These are phyloP conservation scores for Rhizopus stolonifer DNA, from an alignment of 371 early-diverging fungal species.

Conservation along the genomic window DNA sequence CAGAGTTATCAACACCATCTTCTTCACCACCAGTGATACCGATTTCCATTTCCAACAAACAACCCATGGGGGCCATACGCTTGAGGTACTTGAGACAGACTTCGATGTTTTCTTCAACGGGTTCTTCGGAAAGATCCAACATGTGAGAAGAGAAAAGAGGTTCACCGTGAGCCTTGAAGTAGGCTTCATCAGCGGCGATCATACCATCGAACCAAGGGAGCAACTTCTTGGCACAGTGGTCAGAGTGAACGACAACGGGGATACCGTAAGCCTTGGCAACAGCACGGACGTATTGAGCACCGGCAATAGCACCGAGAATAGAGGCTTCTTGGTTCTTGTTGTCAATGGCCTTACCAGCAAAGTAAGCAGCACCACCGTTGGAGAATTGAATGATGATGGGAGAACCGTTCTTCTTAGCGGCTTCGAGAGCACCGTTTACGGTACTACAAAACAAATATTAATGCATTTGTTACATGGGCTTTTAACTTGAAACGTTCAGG, in stretches of 20 bases:
- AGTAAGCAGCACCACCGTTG: constrained; percentile 86
- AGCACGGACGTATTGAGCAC: constrained; percentile 76
- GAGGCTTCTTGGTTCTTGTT: constrained; percentile 87
- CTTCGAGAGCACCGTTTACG: constrained; percentile 88
- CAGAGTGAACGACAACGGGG: constrained; percentile 87
- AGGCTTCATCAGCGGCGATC: constrained; percentile 88
- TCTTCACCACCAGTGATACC: constrained; percentile 96
- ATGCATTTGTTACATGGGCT: background rate
- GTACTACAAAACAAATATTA: constrained; percentile 50
- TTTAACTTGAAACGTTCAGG: background rate
- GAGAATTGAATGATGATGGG: constrained; percentile 93
- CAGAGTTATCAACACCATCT: constrained; percentile 92
- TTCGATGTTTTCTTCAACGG: constrained; percentile 88
- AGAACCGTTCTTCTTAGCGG: constrained; percentile 84
- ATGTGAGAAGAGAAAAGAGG: constrained; percentile 94
- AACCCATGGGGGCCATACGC: constrained; percentile 84
- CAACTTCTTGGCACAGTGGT: constrained; percentile 94
- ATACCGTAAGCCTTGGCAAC: constrained; percentile 89
- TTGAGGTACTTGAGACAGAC: constrained; percentile 83
- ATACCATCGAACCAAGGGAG: constrained; percentile 93
- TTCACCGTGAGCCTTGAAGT: constrained; percentile 88
- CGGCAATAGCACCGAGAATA: constrained; percentile 85
- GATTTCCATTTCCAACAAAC: constrained; percentile 91
- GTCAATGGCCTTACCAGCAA: constrained; percentile 86
- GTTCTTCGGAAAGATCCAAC: constrained; percentile 90